Conservation (phyloP, 805 yeast genomes). For the Candida verbasci region DNA sequence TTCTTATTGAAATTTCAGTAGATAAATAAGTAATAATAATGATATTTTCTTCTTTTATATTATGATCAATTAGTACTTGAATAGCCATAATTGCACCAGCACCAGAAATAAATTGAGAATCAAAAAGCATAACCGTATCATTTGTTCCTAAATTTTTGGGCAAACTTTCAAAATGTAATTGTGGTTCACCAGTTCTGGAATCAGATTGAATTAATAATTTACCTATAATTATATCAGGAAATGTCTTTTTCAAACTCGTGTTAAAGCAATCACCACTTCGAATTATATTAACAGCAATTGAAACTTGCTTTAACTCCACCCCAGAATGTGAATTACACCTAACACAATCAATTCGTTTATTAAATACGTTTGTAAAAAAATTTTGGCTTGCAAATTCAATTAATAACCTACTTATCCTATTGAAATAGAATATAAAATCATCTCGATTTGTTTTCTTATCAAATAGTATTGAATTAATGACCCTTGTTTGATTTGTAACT, state of each 20-base stretch:
- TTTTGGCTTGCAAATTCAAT: slow-evolving; percentile 65
- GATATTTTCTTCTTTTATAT: slow-evolving; percentile 56
- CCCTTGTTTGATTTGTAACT: slow-evolving; percentile 61
- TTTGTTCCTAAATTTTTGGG: slow-evolving; percentile 39
- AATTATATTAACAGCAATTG: slow-evolving; percentile 72
- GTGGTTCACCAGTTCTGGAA: slow-evolving; percentile 89
- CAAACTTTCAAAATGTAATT: slow-evolving; percentile 73
- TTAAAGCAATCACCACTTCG: slow-evolving; percentile 93
- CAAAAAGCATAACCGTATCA: slow-evolving; percentile 60
- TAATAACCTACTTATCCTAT: slow-evolving; percentile 70
- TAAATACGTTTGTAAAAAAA: slow-evolving; percentile 15
- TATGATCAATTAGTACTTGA: slow-evolving; percentile 81
- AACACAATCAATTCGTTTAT: not conserved
- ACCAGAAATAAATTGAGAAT: slow-evolving; percentile 87
- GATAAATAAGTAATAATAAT: slow-evolving; percentile 67
- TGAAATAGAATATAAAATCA: slow-evolving; percentile 83
- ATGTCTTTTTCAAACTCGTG: slow-evolving; percentile 66
- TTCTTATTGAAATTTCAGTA: slow-evolving; percentile 71
- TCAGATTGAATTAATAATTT: slow-evolving; percentile 86
- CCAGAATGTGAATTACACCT: slow-evolving; percentile 19
- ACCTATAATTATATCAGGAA: slow-evolving; percentile 78
- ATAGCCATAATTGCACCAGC: slow-evolving; percentile 95
- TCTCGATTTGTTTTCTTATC: slow-evolving; percentile 53
- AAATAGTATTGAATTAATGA: slow-evolving; percentile 67
- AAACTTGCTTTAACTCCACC: slow-evolving; percentile 41